These are phyloP conservation scores for Arthrobotrys sphaeroides DNA, from an alignment of 2,329 filamentous ascomycete genomes.

Conservation along the genomic window DNA sequence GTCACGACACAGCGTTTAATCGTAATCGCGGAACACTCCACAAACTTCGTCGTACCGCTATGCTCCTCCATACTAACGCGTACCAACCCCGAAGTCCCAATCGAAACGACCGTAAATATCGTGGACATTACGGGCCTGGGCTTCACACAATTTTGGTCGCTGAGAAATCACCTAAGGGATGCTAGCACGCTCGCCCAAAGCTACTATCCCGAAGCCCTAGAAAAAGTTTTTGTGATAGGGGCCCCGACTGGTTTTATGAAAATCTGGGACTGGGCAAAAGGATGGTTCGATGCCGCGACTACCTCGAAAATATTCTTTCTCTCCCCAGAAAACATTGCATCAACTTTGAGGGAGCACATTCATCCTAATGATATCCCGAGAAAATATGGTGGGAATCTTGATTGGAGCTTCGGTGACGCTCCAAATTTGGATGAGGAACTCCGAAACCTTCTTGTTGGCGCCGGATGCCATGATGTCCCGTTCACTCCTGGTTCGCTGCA, in stretches of 20 bases:
- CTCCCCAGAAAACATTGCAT: conserved; percentile 74
- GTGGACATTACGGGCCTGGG: conserved; percentile 92
- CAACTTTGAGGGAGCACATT: conserved; percentile 82
- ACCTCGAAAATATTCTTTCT: conserved; percentile 97
- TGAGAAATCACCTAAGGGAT: conserved; percentile 42
- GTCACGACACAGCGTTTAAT: conserved; percentile 85
- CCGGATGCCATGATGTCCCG: conserved; percentile 19
- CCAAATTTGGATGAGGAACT: conserved; percentile 74
- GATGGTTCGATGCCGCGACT: conserved; percentile 92
- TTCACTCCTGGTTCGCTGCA: conserved; percentile 27
- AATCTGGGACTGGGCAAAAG: conserved; percentile 93
- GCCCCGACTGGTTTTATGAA: conserved; percentile 36
- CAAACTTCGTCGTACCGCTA: conserved; percentile 84
- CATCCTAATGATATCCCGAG: conserved; percentile 85
- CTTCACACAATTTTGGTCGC: conserved; percentile 79
- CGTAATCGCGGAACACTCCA: conserved; percentile 93
- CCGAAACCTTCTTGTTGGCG: conserved; percentile 59
- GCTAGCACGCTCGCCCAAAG: conserved; percentile 42
- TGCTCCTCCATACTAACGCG: conserved; percentile 73
- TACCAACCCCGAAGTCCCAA: conserved; percentile 71
- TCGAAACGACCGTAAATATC: conserved; percentile 92
- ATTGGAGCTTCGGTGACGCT: conserved; percentile 81
- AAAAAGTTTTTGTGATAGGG: conserved; percentile 51
- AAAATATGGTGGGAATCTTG: conserved; percentile 85
- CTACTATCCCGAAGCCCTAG: conserved; percentile 46